Base-by-base conservation (phyloP, 2,329 filamentous ascomycete genomes). In the Aspergillus neoniger region DNA sequence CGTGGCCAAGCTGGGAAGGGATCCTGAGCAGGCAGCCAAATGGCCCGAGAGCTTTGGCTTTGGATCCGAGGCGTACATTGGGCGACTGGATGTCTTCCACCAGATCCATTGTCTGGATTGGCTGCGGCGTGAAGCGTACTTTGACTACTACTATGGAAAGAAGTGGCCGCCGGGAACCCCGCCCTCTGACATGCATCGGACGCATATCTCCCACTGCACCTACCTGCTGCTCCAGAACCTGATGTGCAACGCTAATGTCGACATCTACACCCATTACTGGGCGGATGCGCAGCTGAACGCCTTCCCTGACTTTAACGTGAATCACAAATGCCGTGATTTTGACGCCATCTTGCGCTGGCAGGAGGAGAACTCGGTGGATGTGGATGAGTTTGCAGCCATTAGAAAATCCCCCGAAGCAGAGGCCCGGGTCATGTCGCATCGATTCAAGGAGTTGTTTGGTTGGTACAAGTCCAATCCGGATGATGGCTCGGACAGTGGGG, bases 31-130 rank as follows among this genome's bases (percentile, higher is more conserved):
- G 2, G 47, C 53, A 3, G 53, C 49, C 2, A 44, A 48, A 52
- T 32, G 47, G 47, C 17, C 47, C 4, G 17, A 49, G 19, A 41
- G 23, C 39, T 60, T 57, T 32, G 58, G 58, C 5, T 43, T 60
- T 14, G 58, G 58, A 2, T 23, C 48, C 14, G 25, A 60, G 2
- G 28, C 41, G 5, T 60, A 60, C 21, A 52, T 52, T 23, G 57
- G 49, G 2, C 49, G 57, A n/a, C 32, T 57, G n/a, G 58, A 60
- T 15, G 48, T 60, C 19, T 52, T 57, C 14, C 53, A 57, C 21
- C 53, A 60, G n/a, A 50, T 60, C 23, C 58, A 57, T 38, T 60
- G 48, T 23, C 21, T 60, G 28, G 48, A 60, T 32, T 32, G 44
- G 25, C 58, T 53, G 19, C 58, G 58, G 4, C 53, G 36, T 2